Evolutionary conservation across 1,139 yeast genomes (phyloP).

Genomic region (Suhomyces kunorum): DNA sequence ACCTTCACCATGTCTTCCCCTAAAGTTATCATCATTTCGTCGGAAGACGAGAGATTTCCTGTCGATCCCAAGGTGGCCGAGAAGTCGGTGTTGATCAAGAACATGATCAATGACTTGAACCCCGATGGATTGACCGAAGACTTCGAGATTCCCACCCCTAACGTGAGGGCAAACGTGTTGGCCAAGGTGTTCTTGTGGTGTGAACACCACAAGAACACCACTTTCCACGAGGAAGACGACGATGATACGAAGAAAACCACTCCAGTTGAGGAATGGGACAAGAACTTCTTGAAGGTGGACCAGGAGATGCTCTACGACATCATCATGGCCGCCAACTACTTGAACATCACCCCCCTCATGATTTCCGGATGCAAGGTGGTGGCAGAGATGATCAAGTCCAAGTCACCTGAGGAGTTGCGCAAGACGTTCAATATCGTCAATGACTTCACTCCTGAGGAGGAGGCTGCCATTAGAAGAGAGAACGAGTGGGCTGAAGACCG

Average conservation of each 20-base stretch:
- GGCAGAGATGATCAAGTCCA: slow-evolving; percentile 97
- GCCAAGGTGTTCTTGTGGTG: slow-evolving; percentile 96
- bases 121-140: slow-evolving; percentile 63
- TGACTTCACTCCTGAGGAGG: slow-evolving; percentile 98
- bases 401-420: slow-evolving; percentile 94
- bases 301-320: slow-evolving; percentile 98
- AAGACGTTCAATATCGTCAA: slow-evolving; percentile 93
- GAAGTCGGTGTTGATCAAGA: slow-evolving; percentile 83
- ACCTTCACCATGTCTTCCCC: slow-evolving; percentile 27
- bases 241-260: slow-evolving; percentile 76
- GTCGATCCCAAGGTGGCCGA: slow-evolving; percentile 87
- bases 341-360: slow-evolving; percentile 88
- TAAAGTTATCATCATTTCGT: slow-evolving; percentile 63
- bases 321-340: slow-evolving; percentile 91
- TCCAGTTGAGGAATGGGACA: slow-evolving; percentile 95
- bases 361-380: slow-evolving; percentile 97
- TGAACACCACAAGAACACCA: slow-evolving; percentile 88
- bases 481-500: slow-evolving; percentile 99
- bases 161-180: slow-evolving; percentile 82
- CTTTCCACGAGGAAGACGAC: slow-evolving; percentile 69
- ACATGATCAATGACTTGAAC: slow-evolving; percentile 81
- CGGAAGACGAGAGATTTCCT: slow-evolving; percentile 71
- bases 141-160: slow-evolving; percentile 89
- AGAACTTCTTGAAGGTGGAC: slow-evolving; percentile 91
- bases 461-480: slow-evolving; percentile 95